Conservation (phyloP, 1,139 yeast genomes). For the Lodderomyces margitis region DNA sequence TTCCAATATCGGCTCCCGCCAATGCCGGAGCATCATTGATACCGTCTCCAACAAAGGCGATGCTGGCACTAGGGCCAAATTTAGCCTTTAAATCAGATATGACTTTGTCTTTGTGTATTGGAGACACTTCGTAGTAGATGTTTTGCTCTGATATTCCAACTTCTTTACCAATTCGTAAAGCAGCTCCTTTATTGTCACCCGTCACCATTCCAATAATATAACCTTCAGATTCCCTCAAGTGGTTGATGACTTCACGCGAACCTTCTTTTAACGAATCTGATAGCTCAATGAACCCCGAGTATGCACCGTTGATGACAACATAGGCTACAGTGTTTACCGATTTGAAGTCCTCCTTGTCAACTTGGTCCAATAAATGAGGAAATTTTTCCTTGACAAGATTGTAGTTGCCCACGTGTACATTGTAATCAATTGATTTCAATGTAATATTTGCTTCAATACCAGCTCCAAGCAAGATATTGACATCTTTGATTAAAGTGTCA, state of each 20-base stretch:
- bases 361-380: slow-evolving; percentile 9
- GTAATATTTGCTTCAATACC: slow-evolving; percentile 60
- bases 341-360: slow-evolving; percentile 7
- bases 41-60: slow-evolving; percentile 94
- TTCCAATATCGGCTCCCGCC: slow-evolving; percentile 83
- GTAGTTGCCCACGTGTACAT: slow-evolving; percentile 57
- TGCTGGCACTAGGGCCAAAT: slow-evolving; percentile 24
- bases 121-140: slow-evolving; percentile 76
- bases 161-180: slow-evolving; percentile 59
- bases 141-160: slow-evolving; percentile 66
- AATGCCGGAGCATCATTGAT: slow-evolving; percentile 95
- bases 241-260: slow-evolving; percentile 57
- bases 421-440: slow-evolving; percentile 19
- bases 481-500: slow-evolving; percentile 30
- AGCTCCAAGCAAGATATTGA: slow-evolving; percentile 62
- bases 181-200: slow-evolving; percentile 74
- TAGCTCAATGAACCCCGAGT: slow-evolving; percentile 65
- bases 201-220: slow-evolving; percentile 84
- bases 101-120: slow-evolving; percentile 71
- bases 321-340: slow-evolving; percentile 35
- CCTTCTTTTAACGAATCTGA: slow-evolving; percentile 70
- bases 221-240: slow-evolving; percentile 49
- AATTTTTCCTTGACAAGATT: slow-evolving; percentile 37
- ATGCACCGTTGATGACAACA: slow-evolving; percentile 51
- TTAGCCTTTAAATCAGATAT: slow-evolving; percentile 56